Evolutionary conservation across 108 stramenopile genomes (phyloP).

Genomic region (Nitzschia sp.): DNA sequence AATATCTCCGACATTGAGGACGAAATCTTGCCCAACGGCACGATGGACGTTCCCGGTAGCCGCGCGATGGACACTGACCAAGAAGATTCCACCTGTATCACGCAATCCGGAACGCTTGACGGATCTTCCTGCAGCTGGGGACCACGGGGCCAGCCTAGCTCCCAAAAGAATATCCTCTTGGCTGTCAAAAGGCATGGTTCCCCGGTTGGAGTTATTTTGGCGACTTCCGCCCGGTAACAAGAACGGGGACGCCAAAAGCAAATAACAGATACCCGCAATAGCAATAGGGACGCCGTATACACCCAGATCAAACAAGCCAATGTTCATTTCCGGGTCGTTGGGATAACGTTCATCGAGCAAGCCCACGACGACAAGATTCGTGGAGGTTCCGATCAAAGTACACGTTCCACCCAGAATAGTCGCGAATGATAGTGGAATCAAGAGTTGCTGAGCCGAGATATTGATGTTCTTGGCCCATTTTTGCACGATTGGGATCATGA

Average conservation of each 20-base stretch:
- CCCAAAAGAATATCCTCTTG: slow-evolving; percentile 70
- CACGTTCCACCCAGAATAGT: slow-evolving; percentile 89
- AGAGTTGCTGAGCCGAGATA: slow-evolving; percentile 60
- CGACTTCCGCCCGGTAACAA: slow-evolving; percentile 63
- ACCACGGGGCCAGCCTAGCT: slow-evolving; percentile 75
- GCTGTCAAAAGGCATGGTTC: slow-evolving; percentile 28
- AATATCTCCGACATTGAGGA: slow-evolving; percentile 80
- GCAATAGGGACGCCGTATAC: slow-evolving; percentile 80
- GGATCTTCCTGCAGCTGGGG: slow-evolving; percentile 70
- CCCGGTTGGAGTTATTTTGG: neutral
- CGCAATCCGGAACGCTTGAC: slow-evolving; percentile 77
- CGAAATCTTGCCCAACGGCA: slow-evolving; percentile 88
- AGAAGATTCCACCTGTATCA: slow-evolving; percentile 79
- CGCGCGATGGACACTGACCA: slow-evolving; percentile 79
- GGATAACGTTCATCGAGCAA: slow-evolving; percentile 56
- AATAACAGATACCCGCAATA: slow-evolving; percentile 68
- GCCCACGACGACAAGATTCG: slow-evolving; percentile 83
- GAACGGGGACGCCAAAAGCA: slow-evolving; percentile 62
- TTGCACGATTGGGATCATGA: slow-evolving; percentile 89
- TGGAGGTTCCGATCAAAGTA: slow-evolving; percentile 89
- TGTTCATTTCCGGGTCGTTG: slow-evolving; percentile 30
- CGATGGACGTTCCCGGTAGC: slow-evolving; percentile 81
- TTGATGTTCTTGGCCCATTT: slow-evolving; percentile 74
- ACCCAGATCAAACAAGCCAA: slow-evolving; percentile 80
- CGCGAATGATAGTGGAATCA: slow-evolving; percentile 83